Evolutionary conservation across 2,329 filamentous ascomycete species (phyloP), one percentile per base, ranked within the genome.

Genomic region (Sclerotinia sclerotiorum): DNA sequence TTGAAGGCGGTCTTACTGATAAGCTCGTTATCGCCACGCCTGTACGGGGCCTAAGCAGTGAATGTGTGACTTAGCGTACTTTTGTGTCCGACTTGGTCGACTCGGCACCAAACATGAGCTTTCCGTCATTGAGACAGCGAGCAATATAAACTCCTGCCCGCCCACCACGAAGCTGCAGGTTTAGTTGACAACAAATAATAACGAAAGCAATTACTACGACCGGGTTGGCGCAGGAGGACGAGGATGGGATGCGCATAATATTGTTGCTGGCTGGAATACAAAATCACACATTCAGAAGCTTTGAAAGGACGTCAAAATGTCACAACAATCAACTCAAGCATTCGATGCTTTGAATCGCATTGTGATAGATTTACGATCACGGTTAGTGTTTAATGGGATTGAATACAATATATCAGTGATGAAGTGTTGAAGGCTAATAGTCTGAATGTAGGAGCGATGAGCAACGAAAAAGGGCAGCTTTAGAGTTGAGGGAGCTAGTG

Each of bases 401-500:
- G 65, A n/a, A 42, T 21, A 58, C 56, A n/a, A 42, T 21, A 58
- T 65, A 11, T 58, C 19, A 55, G 10, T 39, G 35, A 32, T 56
- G 44, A 24, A 39, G 27, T 64, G 35, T 55, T 17, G 39, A 27
- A 19, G 35, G 65, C 56, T 67, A 52, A 60, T 44, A n/a, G 48
- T 62, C 32, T 54, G 17, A 6, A 58, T 75, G 73, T 63, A 74
- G 66, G 44, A 76, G 71, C 65, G 77, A 78, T 68, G 77, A 79
- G 52, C 64, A 72, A 35, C 72, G 76, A 71, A 78, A 74, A 69
- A 72, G 76, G 66, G 77, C 76, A 19, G 77, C 77, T 48, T 65
- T 72, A 17, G 76, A 78, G 56, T 69, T 79, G 46, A 74, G 76
- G 61, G 77, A 77, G 46, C 69, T 78, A 44, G 77, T 78, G 21